Percentiles rank a stretch among this genome's conserved stretches.
Conservation (phyloP, 768 basidiomycete species). For the Suillus sp. region DNA sequence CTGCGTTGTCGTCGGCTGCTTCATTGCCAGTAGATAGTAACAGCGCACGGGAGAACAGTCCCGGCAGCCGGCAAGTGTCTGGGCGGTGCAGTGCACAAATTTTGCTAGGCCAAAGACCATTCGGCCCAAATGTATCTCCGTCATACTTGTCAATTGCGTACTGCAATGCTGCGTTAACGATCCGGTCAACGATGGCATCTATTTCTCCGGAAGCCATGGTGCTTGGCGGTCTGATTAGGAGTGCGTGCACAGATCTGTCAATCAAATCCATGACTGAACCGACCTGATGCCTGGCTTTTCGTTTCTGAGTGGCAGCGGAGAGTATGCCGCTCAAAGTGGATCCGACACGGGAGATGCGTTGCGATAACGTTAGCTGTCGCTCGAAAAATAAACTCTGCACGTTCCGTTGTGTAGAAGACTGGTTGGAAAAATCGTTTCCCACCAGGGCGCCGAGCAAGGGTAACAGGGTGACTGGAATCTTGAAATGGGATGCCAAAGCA, state of each 20-base stretch:
- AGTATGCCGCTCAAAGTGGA: conserved; percentile 56
- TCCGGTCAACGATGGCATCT: conserved; percentile 62
- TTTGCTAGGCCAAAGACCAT: conserved; percentile 54
- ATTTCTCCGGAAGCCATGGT: conserved; percentile 61
- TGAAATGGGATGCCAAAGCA: conserved; percentile 61
- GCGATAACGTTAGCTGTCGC: conserved; percentile 50
- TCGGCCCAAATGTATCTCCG: conserved; percentile 39
- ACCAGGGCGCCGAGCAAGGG: conserved; percentile 78
- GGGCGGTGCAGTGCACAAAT: conserved; percentile 65
- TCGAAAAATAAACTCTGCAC: conserved; percentile 72
- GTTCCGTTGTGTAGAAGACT: conserved; percentile 48
- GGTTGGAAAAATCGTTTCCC: conserved; percentile 77
- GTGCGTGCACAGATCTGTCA: conserved; percentile 60
- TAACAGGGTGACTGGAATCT: conserved; percentile 68
- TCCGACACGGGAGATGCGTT: conserved; percentile 71
- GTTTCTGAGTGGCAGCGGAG: conserved; percentile 48
- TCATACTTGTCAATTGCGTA: conserved; percentile 71
- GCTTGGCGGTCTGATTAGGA: conserved; percentile 53
- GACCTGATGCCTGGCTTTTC: conserved; percentile 55
- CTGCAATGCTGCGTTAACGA: conserved; percentile 74
- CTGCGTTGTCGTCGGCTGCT: background rate
- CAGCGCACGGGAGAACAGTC: conserved; percentile 49
- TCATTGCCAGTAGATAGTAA: conserved; percentile 24
- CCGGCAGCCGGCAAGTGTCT: conserved; percentile 56
- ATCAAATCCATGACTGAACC: conserved; percentile 80